These are phyloP conservation scores for Monosporascus sp. DNA, from an alignment of 2,329 filamentous ascomycete genomes.

Conservation along the genomic window DNA sequence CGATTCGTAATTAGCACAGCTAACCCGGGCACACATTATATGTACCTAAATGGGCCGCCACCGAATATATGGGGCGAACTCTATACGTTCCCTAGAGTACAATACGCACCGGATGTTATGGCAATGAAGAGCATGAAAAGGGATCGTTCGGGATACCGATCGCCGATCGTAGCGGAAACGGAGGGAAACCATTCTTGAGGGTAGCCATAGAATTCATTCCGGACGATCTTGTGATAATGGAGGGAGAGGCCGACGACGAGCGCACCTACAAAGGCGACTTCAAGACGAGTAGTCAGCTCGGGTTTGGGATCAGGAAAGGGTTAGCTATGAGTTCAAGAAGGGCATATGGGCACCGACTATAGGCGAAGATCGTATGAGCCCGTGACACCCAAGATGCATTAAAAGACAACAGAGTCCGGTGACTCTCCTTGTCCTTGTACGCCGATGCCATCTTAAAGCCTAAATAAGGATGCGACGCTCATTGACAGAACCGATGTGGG, in stretches of 20 bases:
- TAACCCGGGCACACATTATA: neutral
- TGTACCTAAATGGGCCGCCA: no score
- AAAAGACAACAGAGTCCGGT: conserved; percentile 55
- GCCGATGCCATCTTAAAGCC: conserved; percentile 35
- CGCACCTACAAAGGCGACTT: conserved; percentile 81
- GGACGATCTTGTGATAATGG: conserved; percentile 94
- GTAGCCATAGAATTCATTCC: conserved; percentile 95
- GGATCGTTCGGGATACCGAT: conserved; percentile 92
- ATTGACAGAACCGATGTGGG: no score
- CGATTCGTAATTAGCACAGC: conserved; percentile 7
- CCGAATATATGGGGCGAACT: neutral
- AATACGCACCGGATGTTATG: conserved; percentile 71
- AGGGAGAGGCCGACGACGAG: conserved; percentile 73
- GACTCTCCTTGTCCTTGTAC: conserved; percentile 60
- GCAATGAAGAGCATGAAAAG: conserved; percentile 98
- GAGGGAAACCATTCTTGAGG: conserved; percentile 96
- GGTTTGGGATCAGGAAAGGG: conserved; percentile 2
- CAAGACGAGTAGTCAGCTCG: neutral
- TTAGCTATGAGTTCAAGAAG: neutral
- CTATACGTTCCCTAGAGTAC: neutral
- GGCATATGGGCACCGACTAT: conserved; percentile 48
- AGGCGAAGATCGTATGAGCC: conserved; percentile 78
- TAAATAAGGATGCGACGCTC: neutral
- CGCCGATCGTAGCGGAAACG: conserved; percentile 93
- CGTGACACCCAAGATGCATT: conserved; percentile 89